Evolutionary conservation across 176 grass and related monocot species (phyloP), one percentile per base, ranked within the genome.

Genomic region (Canna indica): DNA sequence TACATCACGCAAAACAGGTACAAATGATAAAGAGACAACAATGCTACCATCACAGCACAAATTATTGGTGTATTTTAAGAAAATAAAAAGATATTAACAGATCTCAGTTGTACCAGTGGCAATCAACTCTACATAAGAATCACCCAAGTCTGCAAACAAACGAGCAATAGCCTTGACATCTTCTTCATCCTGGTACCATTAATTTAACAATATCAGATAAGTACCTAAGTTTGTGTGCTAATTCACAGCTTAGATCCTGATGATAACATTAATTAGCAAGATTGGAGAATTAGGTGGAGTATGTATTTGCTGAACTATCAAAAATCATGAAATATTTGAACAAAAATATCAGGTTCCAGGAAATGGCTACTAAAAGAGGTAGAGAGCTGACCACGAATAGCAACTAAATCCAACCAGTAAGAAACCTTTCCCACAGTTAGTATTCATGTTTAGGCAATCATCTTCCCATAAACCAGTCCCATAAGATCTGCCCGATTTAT

Each of bases 71-170:
- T 10, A 36, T 22, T 66, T 24, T 20, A 54, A 32, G 14, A 18
- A 6, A 31, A 9, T 38, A 66, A 36, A 66, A 11, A 22, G 20
- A 70, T 12, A 32, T 47, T 29, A 78, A 62, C 25, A 46, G 62
- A 62, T 69, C 12, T 36, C n/a, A 77, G 20, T 57, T 58, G 60
- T 88, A 99, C 94, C 94, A 72, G 86, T 80, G 73, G 89, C 94
- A 76, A 99, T 99, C 69, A 99, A 93, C 34, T 93, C 94, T 30
- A 99, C 94, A 81, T 99, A 99, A 73, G 94, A 92, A 85, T 99
- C 94, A 36, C 94, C 94, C 94, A 99, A 86, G 77, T 99, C 94
- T 59, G 94, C 94, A 87, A 85, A 93, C 65, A 99, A 83, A 70
- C 94, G 94, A 73, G 94, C 94, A 70, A 90, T 99, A 73, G 94